A percentile compares a stretch with the other conserved stretches of the same genome.
These are phyloP conservation scores for Curvularia sp. DNA, from an alignment of 2,329 filamentous ascomycete species.

Conservation along the genomic window DNA sequence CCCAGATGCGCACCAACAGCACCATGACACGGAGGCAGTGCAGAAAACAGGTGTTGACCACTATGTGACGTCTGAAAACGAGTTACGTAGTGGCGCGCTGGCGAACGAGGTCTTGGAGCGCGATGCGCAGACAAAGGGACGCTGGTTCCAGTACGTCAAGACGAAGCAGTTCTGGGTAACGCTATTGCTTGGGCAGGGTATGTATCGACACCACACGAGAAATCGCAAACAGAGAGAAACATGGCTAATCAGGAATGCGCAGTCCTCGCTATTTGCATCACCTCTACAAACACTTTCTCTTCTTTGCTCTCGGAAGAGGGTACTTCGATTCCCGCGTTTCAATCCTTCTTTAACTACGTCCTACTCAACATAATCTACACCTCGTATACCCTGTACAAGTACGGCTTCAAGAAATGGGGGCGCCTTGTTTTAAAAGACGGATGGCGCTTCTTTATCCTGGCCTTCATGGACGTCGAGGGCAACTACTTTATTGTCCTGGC, in stretches of 20 bases:
- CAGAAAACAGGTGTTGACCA: conserved; percentile 29
- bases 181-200: conserved; percentile 71
- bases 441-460: conserved; percentile 90
- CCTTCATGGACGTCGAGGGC: conserved; percentile 92
- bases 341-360: conserved; percentile 94
- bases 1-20: conserved; percentile 29
- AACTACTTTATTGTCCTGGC: conserved; percentile 98
- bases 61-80: conserved; percentile 41
- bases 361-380: conserved; percentile 84
- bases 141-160: conserved; percentile 73
- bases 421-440: conserved; percentile 72
- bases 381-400: conserved; percentile 76
- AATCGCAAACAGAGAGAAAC: background rate
- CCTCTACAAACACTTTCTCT: conserved; percentile 89
- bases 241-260: background rate
- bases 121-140: conserved; percentile 53
- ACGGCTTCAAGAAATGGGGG: conserved; percentile 76
- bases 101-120: conserved; percentile 34
- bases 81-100: conserved; percentile 23
- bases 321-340: conserved; percentile 90
- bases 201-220: conserved; percentile 2
- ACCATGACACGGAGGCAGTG: conserved; percentile 20
- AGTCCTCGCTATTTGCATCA: conserved; percentile 76
- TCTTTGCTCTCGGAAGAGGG: conserved; percentile 71
- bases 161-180: conserved; percentile 90